Evolutionary conservation across 2,329 filamentous ascomycete species (phyloP).

Genomic region (Aspergillus japonicus): DNA sequence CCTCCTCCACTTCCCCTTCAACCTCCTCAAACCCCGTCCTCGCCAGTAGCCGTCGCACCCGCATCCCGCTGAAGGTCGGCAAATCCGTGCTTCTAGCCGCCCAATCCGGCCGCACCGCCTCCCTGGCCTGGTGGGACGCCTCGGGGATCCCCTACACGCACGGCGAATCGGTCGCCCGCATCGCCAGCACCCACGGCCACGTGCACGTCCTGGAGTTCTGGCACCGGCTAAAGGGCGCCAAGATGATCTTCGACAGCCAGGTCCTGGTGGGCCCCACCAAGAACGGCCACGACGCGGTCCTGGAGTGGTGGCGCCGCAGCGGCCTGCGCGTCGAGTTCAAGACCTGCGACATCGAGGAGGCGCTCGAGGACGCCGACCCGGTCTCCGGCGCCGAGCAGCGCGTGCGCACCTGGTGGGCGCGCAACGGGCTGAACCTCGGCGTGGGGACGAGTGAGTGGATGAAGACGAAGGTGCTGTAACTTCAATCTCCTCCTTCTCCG

Average conservation of each 20-base stretch:
- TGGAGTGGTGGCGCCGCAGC: constrained; percentile 85
- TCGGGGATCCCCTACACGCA: constrained; percentile 77
- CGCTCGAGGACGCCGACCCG: constrained; percentile 72
- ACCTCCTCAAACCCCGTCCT: constrained; percentile 15
- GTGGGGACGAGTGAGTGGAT: constrained; percentile 87
- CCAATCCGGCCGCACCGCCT: constrained; percentile 74
- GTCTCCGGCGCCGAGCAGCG: constrained; percentile 68
- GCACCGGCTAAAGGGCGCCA: constrained; percentile 71
- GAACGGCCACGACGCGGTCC: constrained; percentile 76
- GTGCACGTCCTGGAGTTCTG: constrained; percentile 81
- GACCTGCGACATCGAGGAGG: constrained; percentile 93
- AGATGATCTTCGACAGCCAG: constrained; percentile 78
- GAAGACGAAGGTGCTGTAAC: constrained; percentile 69
- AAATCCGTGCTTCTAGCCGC: constrained; percentile 81
- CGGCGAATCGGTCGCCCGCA: constrained; percentile 77
- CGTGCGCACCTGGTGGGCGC: constrained; percentile 83
- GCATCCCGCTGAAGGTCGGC: constrained; percentile 69
- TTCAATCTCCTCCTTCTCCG: too few species aligned
- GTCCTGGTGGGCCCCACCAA: constrained; percentile 84
- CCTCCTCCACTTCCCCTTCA: constrained; percentile 58
- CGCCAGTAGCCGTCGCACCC: background rate
- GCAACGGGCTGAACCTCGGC: constrained; percentile 77
- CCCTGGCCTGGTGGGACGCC: constrained; percentile 83
- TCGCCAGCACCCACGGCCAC: constrained; percentile 81
- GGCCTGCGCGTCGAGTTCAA: constrained; percentile 83